Evolutionary conservation across 1,284 basidiomycete genomes (phyloP), one percentile per base, ranked within the genome.

Genomic region (Psilocybe mexicana): DNA sequence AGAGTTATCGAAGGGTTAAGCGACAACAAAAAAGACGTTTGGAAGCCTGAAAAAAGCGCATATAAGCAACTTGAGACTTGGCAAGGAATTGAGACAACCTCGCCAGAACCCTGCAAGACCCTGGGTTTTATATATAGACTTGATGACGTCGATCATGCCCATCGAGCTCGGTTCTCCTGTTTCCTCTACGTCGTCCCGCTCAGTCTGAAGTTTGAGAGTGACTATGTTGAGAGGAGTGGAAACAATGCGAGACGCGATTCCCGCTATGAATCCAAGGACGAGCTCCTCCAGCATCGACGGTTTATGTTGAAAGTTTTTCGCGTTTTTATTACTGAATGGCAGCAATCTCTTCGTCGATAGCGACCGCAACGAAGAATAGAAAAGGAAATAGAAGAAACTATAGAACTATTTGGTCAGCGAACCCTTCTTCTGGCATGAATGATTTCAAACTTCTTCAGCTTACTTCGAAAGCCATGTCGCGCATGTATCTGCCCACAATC

Each of bases 1-100:
- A 85, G 72, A 0, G 82, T 85, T 24, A 85, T 72, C 0, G 83
- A 79, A 0, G 84, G 84, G 55, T 82, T 84, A 28, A 84, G 69
- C 6, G 79, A 83, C 7, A 84, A 69, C 0, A 82, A 67, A 0
- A 79, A 70, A 0, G 80, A 78, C 1, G 79, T 79, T 38, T 74
- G 70, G 68, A 84, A 84, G 0, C 82, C 83, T 84, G 51, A 12
- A 40, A 40, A 5, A 11, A 7, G 6, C 25, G 33, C 47, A 44
- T 10, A 48, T 45, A 2, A 35, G 10, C 61, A 24, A 58, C 38
- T 52, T 43, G 18, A 18, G 18, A 26, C 26, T 28, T 28, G n/a
- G 11, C 51, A 14, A 35, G 25, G 12, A 43, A 18, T 7, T 12
- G 30, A 51, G 12, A 24, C 58, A 58, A 83, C 83, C 83, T 70